Conservation (phyloP, 768 basidiomycete species). For the Lactifluus echinatus region DNA sequence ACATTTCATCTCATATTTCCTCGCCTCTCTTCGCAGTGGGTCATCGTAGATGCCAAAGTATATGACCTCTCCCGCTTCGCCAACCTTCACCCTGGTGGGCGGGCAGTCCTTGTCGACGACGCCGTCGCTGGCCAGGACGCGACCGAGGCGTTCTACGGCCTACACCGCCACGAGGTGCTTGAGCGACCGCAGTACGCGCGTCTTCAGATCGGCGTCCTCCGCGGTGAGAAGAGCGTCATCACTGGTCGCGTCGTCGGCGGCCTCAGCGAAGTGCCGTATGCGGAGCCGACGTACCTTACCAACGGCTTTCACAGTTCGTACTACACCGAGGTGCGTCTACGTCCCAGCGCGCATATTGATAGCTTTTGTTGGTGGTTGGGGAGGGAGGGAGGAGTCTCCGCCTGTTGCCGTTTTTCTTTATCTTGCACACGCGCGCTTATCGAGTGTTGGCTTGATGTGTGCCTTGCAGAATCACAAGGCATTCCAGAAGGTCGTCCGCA, state of each 20-base stretch:
- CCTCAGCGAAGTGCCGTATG: slow-evolving; percentile 71
- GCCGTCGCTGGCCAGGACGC: slow-evolving; percentile 62
- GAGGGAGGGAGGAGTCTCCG: neutral
- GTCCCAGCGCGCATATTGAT: slow-evolving; percentile 19
- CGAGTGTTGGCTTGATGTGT: slow-evolving; percentile 32
- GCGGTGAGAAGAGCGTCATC: slow-evolving; percentile 51
- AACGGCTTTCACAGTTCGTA: slow-evolving; percentile 66
- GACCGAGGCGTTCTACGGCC: slow-evolving; percentile 77
- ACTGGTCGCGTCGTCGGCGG: slow-evolving; percentile 42
- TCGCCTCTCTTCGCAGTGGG: slow-evolving; percentile 44
- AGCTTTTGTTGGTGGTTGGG: neutral
- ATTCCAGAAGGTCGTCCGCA: slow-evolving; percentile 51
- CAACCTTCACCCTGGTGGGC: slow-evolving; percentile 78
- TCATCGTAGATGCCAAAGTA: slow-evolving; percentile 72
- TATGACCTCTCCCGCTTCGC: slow-evolving; percentile 78
- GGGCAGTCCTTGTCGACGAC: slow-evolving; percentile 51
- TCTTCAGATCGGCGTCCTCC: slow-evolving; percentile 59
- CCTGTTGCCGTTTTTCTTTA: neutral
- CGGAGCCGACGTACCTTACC: slow-evolving; percentile 75
- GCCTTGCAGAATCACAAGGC: slow-evolving; percentile 52
- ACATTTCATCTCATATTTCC: neutral
- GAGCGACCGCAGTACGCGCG: slow-evolving; percentile 62
- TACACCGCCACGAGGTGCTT: slow-evolving; percentile 80
- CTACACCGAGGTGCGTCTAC: slow-evolving; percentile 54
- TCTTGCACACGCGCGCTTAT: slow-evolving; percentile 19